phyloP scores from a whole-genome alignment of 345 rosid species.

The Eutrema yunnanense region DNA sequence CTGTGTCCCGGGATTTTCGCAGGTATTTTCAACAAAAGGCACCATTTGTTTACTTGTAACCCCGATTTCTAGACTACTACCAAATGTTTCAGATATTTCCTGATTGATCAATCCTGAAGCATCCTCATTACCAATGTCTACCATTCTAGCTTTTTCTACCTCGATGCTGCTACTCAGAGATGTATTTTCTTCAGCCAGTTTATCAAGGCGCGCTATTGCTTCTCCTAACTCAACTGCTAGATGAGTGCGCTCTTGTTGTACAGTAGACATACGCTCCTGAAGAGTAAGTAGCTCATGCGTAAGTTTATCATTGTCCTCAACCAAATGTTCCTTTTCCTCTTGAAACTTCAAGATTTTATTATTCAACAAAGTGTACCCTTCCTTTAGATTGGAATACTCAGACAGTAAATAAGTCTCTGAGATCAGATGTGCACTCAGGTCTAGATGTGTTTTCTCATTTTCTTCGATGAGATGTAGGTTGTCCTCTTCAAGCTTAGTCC shows the following conservation, averaged over 20 bases:
- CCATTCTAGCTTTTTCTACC: conserved; percentile 31
- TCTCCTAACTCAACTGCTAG: conserved; percentile 44
- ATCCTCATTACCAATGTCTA: conserved; percentile 33
- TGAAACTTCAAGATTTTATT: conserved; percentile 52
- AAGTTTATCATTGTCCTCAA: conserved; percentile 50
- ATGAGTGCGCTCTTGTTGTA: conserved; percentile 32
- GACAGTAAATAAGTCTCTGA: conserved; percentile 40
- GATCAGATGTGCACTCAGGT: conserved; percentile 41
- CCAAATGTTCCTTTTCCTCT: conserved; percentile 43
- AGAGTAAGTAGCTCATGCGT: conserved; percentile 47
- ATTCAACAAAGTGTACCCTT: conserved; percentile 33
- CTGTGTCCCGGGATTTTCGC: conserved; percentile 17
- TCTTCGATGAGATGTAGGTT: conserved; percentile 41
- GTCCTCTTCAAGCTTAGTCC: conserved; percentile 45
- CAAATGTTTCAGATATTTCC: conserved; percentile 28
- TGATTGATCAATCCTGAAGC: conserved; percentile 15
- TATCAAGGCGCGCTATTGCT: conserved; percentile 37
- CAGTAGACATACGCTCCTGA: conserved; percentile 43
- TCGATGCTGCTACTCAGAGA: conserved; percentile 40
- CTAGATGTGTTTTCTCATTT: conserved; percentile 38
- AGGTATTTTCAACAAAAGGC: conserved; percentile 24
- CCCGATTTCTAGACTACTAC: conserved; percentile 19
- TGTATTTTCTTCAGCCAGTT: conserved; percentile 44
- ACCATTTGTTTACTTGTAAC: conserved; percentile 16
- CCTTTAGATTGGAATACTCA: conserved; percentile 48